Percentiles rank a stretch among this genome's conserved stretches.
These are phyloP conservation scores for Lolium perenne DNA, from an alignment of 176 grass and related monocot species.

Conservation along the genomic window DNA sequence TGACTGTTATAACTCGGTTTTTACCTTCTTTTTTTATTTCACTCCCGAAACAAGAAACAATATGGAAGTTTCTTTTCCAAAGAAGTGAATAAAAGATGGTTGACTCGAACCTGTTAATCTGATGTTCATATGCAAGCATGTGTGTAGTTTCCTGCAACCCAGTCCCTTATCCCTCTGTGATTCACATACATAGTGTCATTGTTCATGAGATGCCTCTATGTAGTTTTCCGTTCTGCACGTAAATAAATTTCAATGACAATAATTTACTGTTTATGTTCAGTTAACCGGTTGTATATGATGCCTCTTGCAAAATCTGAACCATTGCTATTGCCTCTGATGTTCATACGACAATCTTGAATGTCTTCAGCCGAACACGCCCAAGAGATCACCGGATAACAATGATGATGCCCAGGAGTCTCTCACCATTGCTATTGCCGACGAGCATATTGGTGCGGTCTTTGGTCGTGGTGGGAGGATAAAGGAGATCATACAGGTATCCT, in stretches of 20 bases:
- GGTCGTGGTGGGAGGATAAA: conserved; percentile 85
- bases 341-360: neutral
- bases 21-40: too few species aligned
- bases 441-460: conserved; percentile 83
- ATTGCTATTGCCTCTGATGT: neutral
- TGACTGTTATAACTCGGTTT: neutral
- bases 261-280: neutral
- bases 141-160: neutral
- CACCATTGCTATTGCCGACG: conserved; percentile 45
- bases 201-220: neutral
- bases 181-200: neutral
- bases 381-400: conserved; percentile 55
- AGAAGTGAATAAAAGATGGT: neutral
- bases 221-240: neutral
- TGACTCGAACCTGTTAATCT: too few species aligned
- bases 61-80: neutral
- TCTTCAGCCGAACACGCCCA: conserved; percentile 49
- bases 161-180: neutral
- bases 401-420: conserved; percentile 62
- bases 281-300: neutral
- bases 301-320: neutral
- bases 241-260: neutral
- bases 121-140: neutral
- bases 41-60: neutral
- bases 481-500: conserved; percentile 80